These are phyloP conservation scores for Cadophora malorum DNA, from an alignment of 2,329 filamentous ascomycete genomes.

Conservation along the genomic window DNA sequence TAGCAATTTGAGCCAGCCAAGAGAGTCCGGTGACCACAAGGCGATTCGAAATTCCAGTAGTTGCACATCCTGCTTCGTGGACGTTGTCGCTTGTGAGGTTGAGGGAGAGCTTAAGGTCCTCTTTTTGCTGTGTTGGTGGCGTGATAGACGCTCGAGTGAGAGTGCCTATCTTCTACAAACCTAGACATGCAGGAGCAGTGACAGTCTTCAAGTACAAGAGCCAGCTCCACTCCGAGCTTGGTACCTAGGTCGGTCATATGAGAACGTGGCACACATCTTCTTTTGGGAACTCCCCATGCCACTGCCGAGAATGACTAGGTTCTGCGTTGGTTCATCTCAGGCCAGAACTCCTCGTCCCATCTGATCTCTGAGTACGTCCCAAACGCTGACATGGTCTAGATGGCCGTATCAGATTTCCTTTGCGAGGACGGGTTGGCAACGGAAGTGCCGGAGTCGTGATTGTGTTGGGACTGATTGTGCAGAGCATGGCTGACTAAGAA, in stretches of 20 bases:
- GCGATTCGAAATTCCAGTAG: conserved; percentile 39
- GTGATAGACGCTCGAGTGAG: background rate
- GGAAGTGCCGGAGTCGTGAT: conserved; percentile 13
- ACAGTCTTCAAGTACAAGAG: conserved; percentile 3
- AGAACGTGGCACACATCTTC: conserved; percentile 11
- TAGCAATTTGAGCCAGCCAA: conserved; percentile 42
- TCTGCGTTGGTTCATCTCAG: conserved; percentile 23
- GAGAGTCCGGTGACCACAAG: conserved; percentile 43
- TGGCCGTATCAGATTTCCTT: conserved; percentile 8
- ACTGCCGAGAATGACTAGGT: conserved; percentile 13
- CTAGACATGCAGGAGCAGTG: background rate
- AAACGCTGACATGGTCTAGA: conserved; percentile 19
- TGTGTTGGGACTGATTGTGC: conserved; percentile 22
- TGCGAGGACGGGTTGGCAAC: background rate
- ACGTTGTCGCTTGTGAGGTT: background rate
- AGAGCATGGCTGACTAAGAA: background rate
- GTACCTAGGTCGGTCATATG: conserved; percentile 7
- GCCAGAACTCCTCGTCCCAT: conserved; percentile 6
- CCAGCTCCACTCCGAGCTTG: background rate
- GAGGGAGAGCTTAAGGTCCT: too few relatives aligned
- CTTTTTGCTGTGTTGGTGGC: background rate
- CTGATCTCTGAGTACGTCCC: conserved; percentile 20
- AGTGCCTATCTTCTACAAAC: background rate
- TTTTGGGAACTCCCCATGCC: conserved; percentile 5
- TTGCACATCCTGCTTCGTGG: conserved; percentile 40